These are phyloP conservation scores for Trametes villosa DNA, from an alignment of 768 basidiomycete genomes.

Conservation along the genomic window DNA sequence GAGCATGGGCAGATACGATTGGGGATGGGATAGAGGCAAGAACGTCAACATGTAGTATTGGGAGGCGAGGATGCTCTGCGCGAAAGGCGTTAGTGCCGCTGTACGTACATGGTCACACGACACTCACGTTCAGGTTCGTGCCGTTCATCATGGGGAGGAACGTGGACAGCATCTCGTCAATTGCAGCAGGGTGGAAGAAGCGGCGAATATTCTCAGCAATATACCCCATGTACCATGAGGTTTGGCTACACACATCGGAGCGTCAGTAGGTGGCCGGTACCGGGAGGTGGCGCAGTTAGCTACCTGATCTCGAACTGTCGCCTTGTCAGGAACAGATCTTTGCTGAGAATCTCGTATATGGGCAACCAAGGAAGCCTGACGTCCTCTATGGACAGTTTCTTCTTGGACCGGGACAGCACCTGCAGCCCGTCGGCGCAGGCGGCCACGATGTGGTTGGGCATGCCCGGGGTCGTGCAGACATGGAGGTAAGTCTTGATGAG, in stretches of 20 bases:
- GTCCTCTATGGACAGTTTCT: slow-evolving; percentile 76
- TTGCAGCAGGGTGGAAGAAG: slow-evolving; percentile 89
- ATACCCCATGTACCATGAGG: slow-evolving; percentile 79
- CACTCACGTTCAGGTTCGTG: slow-evolving; percentile 69
- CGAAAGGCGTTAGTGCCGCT: slow-evolving; percentile 10
- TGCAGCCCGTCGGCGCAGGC: slow-evolving; percentile 67
- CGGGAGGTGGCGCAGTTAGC: slow-evolving; percentile 30
- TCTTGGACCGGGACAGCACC: slow-evolving; percentile 64
- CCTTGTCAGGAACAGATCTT: slow-evolving; percentile 77
- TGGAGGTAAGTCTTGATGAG: slow-evolving; percentile 82
- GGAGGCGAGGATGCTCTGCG: slow-evolving; percentile 72
- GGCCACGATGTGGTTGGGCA: slow-evolving; percentile 71
- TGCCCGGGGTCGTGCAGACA: slow-evolving; percentile 74
- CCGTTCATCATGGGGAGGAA: slow-evolving; percentile 83
- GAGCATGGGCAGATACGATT: slow-evolving; percentile 80
- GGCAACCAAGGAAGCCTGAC: slow-evolving; percentile 84
- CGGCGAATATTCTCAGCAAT: slow-evolving; percentile 69
- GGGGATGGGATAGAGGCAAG: slow-evolving; percentile 83
- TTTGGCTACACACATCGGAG: slow-evolving; percentile 49
- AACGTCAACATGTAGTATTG: slow-evolving; percentile 89
- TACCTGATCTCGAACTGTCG: slow-evolving; percentile 82
- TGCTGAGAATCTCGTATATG: slow-evolving; percentile 68
- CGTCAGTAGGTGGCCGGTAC: neutral
- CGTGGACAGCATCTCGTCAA: slow-evolving; percentile 85
- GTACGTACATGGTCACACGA: neutral